Percentiles rank a stretch among this genome's conserved stretches.
These are phyloP conservation scores for Cytospora chrysosperma DNA, from an alignment of 2,329 filamentous ascomycete species.

Conservation along the genomic window DNA sequence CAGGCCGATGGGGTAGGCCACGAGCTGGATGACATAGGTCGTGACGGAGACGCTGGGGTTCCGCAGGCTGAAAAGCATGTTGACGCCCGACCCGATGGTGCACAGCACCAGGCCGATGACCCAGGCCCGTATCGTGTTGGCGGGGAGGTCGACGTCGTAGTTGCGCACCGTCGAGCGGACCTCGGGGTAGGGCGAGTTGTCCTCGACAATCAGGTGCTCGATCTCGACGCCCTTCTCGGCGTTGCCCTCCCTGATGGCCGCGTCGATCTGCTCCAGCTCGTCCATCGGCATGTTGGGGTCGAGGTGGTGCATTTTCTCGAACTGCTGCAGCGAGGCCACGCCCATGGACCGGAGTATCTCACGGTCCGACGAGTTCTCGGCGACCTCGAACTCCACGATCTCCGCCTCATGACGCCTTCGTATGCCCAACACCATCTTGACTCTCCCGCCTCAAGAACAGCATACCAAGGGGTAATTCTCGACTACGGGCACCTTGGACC, in stretches of 20 bases:
- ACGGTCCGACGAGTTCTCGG: constrained; percentile 24
- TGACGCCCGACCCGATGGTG: constrained; percentile 60
- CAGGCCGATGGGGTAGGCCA: constrained; percentile 59
- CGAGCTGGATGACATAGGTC: constrained; percentile 61
- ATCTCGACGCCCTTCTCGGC: constrained; percentile 56
- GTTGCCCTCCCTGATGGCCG: constrained; percentile 54
- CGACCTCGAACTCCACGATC: constrained; percentile 24
- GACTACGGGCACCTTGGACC: background rate
- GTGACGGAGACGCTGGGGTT: constrained; percentile 59
- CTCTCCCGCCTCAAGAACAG: background rate
- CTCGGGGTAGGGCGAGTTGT: constrained; percentile 67
- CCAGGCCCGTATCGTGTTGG: constrained; percentile 65
- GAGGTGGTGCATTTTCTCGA: constrained; percentile 61
- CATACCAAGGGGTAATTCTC: constrained; percentile 1
- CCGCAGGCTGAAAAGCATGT: constrained; percentile 60
- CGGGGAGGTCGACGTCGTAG: constrained; percentile 62
- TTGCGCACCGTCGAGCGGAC: constrained; percentile 66
- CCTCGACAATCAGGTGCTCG: constrained; percentile 58
- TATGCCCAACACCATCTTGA: constrained; percentile 20
- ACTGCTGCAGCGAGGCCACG: constrained; percentile 47
- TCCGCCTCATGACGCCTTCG: constrained; percentile 22
- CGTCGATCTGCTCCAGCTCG: constrained; percentile 59
- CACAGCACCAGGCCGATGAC: constrained; percentile 59
- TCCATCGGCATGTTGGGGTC: constrained; percentile 66
- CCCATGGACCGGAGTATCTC: constrained; percentile 23